A percentile compares a stretch with the other conserved stretches of the same genome.
Evolutionary conservation across 73 alveolate genomes (phyloP).

Genomic region (Paramecium primaurelia): DNA sequence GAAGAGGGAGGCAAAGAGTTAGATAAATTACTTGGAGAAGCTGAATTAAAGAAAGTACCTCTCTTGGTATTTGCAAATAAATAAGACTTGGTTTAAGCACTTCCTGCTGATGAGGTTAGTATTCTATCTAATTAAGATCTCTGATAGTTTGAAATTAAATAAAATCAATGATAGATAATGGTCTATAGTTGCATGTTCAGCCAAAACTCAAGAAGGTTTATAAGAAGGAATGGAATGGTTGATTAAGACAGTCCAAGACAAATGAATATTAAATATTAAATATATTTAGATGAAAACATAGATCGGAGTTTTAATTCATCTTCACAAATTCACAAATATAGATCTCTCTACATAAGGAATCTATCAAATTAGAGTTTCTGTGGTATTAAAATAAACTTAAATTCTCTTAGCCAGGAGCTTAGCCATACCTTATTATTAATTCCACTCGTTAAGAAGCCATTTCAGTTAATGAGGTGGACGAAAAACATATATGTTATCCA

Average conservation of each 20-base stretch:
- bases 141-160: constrained; percentile 84
- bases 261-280: constrained; percentile 52
- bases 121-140: constrained; percentile 61
- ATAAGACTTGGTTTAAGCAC: constrained; percentile 81
- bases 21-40: constrained; percentile 65
- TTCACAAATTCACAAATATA: background rate
- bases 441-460: background rate
- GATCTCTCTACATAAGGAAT: background rate
- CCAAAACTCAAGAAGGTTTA: constrained; percentile 89
- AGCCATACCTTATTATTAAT: background rate
- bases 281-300: background rate
- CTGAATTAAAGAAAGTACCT: constrained; percentile 79
- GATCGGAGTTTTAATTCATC: background rate
- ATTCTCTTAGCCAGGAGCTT: background rate
- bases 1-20: constrained; percentile 86
- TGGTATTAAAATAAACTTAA: background rate
- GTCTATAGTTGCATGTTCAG: constrained; percentile 98
- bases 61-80: constrained; percentile 84
- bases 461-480: background rate
- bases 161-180: constrained; percentile 94
- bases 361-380: background rate
- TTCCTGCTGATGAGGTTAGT: constrained; percentile 93
- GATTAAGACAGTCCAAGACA: constrained; percentile 75
- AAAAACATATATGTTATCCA: background rate
- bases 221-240: constrained; percentile 97